Percentiles rank a stretch among this genome's conserved stretches.
phyloP scores from a whole-genome alignment of 306 rosid genomes.

The Myrica gale region DNA sequence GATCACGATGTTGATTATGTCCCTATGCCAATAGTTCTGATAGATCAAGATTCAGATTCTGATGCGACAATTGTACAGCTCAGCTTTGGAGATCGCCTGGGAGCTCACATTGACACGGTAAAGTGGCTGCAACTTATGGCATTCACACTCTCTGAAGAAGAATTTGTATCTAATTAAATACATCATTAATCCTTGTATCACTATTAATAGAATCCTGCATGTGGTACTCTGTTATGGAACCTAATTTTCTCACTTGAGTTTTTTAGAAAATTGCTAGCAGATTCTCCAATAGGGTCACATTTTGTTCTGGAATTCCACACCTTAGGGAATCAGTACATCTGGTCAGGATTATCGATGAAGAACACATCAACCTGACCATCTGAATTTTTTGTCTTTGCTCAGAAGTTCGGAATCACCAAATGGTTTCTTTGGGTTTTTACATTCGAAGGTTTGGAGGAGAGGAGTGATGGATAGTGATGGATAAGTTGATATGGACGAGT shows the following conservation, averaged over 20 bases:
- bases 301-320: neutral
- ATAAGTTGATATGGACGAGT: too few species aligned
- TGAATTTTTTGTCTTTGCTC: neutral
- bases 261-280: neutral
- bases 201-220: neutral
- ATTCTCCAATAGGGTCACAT: neutral
- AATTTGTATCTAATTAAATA: neutral
- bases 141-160: slow-evolving; percentile 10
- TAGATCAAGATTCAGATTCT: slow-evolving; percentile 82
- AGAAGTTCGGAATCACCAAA: neutral
- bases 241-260: neutral
- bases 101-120: slow-evolving; percentile 96
- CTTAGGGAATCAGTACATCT: neutral
- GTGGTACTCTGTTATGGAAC: neutral
- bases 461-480: too few species aligned
- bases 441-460: neutral
- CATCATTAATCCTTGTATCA: neutral
- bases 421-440: neutral
- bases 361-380: neutral
- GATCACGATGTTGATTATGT: slow-evolving; percentile 44
- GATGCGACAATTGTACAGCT: slow-evolving; percentile 83
- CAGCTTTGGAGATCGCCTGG: slow-evolving; percentile 97
- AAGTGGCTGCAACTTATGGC: slow-evolving; percentile 33
- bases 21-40: slow-evolving; percentile 82
- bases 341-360: neutral